Evolutionary conservation across 805 yeast genomes (phyloP).

Genomic region (Danielia reshetovae): DNA sequence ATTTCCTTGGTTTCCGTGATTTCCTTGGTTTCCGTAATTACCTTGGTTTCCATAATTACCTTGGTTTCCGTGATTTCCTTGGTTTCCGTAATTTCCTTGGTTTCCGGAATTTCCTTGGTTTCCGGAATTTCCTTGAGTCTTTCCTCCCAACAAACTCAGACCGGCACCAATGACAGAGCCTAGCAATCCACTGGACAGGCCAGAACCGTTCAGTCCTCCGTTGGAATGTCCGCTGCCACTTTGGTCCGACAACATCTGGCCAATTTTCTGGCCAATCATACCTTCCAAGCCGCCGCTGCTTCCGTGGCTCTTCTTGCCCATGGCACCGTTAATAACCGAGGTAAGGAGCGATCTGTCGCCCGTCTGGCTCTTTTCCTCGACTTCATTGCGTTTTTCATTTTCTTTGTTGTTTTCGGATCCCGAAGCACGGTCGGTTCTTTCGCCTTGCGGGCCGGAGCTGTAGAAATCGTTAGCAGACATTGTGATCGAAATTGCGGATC

Average conservation of each 20-base stretch:
- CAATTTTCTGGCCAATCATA: conserved; percentile 11
- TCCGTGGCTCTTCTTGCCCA: too few relatives aligned
- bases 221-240: neutral
- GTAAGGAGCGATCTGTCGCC: conserved; percentile 24
- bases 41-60: conserved; percentile 4
- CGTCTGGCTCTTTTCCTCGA: conserved; percentile 1
- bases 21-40: conserved; percentile 1
- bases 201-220: neutral
- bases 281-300: conserved; percentile 18
- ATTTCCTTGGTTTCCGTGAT: neutral
- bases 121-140: conserved; percentile 7
- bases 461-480: conserved; percentile 61
- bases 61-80: conserved; percentile 4
- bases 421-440: conserved; percentile 6
- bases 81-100: conserved; percentile 8
- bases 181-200: conserved; percentile 1
- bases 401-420: conserved; percentile 4
- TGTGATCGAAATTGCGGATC: too few relatives aligned
- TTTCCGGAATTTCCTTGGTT: conserved; percentile 7
- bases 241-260: conserved; percentile 1
- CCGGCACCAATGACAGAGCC: neutral
- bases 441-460: conserved; percentile 35
- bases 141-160: neutral
- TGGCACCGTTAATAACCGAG: conserved; percentile 24
- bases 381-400: conserved; percentile 4